phyloP scores from a whole-genome alignment of 2,329 filamentous ascomycete genomes.

The Trichoderma brevicompactum region DNA sequence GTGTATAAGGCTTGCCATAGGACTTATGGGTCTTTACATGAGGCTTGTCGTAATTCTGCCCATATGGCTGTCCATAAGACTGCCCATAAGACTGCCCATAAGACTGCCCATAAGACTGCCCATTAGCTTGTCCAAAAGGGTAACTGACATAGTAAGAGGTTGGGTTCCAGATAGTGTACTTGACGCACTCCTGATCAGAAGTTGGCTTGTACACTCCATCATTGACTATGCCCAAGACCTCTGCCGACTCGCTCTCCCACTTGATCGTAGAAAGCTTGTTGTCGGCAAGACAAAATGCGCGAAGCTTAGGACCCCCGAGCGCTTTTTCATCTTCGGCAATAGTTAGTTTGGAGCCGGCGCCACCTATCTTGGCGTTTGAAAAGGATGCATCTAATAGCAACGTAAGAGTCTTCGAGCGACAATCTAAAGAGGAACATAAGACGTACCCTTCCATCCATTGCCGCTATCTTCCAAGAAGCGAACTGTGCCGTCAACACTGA shows the following conservation, averaged over 20 bases:
- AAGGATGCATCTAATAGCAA: not conserved
- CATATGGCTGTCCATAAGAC: too few relatives aligned
- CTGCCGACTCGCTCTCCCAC: not conserved
- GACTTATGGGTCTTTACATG: too few relatives aligned
- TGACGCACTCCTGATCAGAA: not conserved
- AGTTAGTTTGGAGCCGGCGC: not conserved
- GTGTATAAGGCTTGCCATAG: too few relatives aligned
- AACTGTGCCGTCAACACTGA: not conserved
- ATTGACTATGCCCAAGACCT: not conserved
- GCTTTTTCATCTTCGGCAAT: not conserved
- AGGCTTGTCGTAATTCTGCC: too few relatives aligned
- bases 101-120: too few relatives aligned
- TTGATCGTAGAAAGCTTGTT: not conserved
- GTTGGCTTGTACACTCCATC: not conserved
- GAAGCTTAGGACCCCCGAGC: not conserved
- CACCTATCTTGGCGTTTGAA: not conserved
- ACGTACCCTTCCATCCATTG: slow-evolving; percentile 18
- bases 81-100: too few relatives aligned
- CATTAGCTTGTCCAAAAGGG: not conserved
- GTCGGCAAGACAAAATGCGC: not conserved
- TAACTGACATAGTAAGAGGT: not conserved
- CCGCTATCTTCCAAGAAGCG: not conserved
- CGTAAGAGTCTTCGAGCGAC: not conserved
- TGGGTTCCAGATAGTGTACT: not conserved
- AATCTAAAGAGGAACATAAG: too few relatives aligned